Conservation (phyloP, 305 asterid genomes). For the Ilex paraguariensis region DNA sequence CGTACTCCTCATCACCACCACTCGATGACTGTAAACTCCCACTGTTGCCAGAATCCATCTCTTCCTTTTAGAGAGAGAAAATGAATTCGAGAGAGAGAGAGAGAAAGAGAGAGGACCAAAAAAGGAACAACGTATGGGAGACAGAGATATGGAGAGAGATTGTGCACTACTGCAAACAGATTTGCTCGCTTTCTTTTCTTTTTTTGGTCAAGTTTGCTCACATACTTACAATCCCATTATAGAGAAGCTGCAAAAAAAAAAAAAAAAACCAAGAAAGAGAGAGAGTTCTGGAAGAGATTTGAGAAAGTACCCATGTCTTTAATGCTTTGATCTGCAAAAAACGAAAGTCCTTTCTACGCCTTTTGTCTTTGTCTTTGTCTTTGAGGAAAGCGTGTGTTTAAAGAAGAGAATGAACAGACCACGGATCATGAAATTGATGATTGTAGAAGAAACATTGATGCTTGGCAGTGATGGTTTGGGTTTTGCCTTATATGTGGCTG, state of each 20-base stretch:
- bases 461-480: too few species aligned
- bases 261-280: background rate
- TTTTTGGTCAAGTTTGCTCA: constrained; percentile 3
- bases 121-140: constrained; percentile 13
- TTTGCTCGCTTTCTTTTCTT: background rate
- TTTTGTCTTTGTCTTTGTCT: background rate
- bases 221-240: constrained; percentile 22
- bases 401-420: constrained; percentile 2
- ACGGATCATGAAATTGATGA: constrained; percentile 16
- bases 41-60: constrained; percentile 67
- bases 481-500: background rate
- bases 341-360: constrained; percentile 6
- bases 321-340: background rate
- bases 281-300: background rate
- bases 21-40: constrained; percentile 72
- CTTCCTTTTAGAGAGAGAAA: constrained; percentile 7
- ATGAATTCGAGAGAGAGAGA: constrained; percentile 8
- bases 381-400: constrained; percentile 8
- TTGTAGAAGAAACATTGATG: constrained; percentile 5
- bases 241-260: constrained; percentile 14
- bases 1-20: constrained; percentile 64
- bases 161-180: constrained; percentile 25
- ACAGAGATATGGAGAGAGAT: constrained; percentile 31
- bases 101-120: constrained; percentile 5
- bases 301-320: constrained; percentile 1